Evolutionary conservation across 1,284 basidiomycete genomes (phyloP), one percentile per base, ranked within the genome.

Genomic region (Rhizoctonia solani): DNA sequence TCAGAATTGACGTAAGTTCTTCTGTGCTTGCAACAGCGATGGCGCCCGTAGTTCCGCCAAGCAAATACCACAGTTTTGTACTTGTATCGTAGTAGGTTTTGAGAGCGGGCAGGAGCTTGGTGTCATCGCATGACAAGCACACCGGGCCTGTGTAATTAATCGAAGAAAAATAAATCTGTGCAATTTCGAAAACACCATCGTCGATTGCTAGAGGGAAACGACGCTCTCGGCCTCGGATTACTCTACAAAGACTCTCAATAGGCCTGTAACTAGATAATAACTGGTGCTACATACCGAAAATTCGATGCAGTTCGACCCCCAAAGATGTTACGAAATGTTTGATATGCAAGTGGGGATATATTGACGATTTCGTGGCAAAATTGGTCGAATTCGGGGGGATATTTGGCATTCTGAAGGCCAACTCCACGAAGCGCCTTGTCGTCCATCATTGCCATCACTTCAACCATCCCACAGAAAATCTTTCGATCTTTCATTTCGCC

Each of bases 41-140:
- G 14, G 75, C 72, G 1, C 72, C 73, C 3, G 68, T 68, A 16
- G 67, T 50, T 8, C 39, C 68, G 6, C 77, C 77, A 5, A 78
- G 69, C 0, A 77, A 21, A 61, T 69, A 74, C 63, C 74, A 70
- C 0, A 11, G 27, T 1, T 72, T 50, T 19, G 69, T 37, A 0
- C 68, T 63, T 0, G 13, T 13, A 54, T 76, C 74, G 34, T 68
- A 75, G 53, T 74, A 75, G 3, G 73, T 54, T 0, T 69, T 69
- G 2, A 75, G 58, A 0, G 53, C 29, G 5, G 70, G 13, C 11
- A 72, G 66, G 1, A 78, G 69, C 53, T 63, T 34, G 2, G 66
- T 70, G 44, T 70, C 66, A 37, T 70, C 69, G 30, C 55, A 67
- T 2, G 29, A 37, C 1, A 70, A 19, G 9, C 6, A 41, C 11